These are phyloP conservation scores for Cutaneotrichosporon sp. DNA, from an alignment of 1,284 basidiomycete species.

Conservation along the genomic window DNA sequence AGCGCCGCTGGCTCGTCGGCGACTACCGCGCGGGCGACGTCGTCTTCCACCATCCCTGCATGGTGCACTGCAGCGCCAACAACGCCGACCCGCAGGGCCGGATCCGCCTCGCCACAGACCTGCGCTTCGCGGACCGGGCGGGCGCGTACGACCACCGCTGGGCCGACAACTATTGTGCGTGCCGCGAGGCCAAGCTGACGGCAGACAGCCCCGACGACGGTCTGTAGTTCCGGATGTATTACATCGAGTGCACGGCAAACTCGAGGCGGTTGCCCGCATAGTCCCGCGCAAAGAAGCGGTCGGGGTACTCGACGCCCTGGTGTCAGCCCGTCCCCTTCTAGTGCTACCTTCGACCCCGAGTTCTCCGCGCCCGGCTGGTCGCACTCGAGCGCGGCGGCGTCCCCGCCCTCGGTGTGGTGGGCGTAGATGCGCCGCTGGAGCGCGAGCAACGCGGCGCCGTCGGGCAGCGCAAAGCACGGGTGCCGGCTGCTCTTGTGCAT, in stretches of 20 bases:
- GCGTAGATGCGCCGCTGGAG: conserved; percentile 45
- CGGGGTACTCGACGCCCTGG: conserved; percentile 49
- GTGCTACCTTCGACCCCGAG: conserved; percentile 38
- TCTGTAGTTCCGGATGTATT: too few relatives aligned
- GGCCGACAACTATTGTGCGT: too few relatives aligned
- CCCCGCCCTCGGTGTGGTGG: conserved; percentile 27
- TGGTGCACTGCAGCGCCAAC: too few relatives aligned
- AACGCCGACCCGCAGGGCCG: too few relatives aligned
- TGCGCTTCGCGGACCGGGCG: too few relatives aligned
- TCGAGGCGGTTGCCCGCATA: conserved; percentile 51
- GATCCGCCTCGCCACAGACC: too few relatives aligned
- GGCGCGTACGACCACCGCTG: too few relatives aligned
- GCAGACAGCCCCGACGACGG: too few relatives aligned
- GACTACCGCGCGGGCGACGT: too few relatives aligned
- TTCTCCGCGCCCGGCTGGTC: conserved; percentile 47
- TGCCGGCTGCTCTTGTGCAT: conserved; percentile 37
- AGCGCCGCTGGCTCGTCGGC: too few relatives aligned
- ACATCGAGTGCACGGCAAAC: conserved; percentile 28
- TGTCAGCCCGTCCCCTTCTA: conserved; percentile 8
- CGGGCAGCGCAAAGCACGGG: conserved; percentile 45
- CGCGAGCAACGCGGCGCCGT: conserved; percentile 35
- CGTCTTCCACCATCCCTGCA: too few relatives aligned
- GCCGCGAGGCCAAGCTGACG: too few relatives aligned
- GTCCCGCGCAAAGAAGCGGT: conserved; percentile 49
- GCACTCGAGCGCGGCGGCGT: conserved; percentile 34